phyloP scores from a whole-genome alignment of 1,139 yeast genomes.

The Geotrichum siamense region DNA sequence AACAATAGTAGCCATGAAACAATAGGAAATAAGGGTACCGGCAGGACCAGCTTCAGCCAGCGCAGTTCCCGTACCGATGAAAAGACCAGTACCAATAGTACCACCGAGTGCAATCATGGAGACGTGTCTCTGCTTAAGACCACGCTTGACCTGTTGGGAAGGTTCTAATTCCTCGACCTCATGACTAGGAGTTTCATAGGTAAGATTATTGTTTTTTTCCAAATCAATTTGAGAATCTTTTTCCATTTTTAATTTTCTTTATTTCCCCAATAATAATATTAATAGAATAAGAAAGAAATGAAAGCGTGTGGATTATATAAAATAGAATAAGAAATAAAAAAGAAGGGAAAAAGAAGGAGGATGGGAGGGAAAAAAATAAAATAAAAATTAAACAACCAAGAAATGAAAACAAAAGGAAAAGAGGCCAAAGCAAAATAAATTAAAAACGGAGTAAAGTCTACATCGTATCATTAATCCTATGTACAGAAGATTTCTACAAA shows the following conservation, averaged over 20 bases:
- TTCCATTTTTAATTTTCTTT: no score
- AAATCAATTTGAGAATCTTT: no score
- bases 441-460: no score
- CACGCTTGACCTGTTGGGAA: slow-evolving; percentile 29
- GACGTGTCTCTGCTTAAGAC: slow-evolving; percentile 42
- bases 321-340: not conserved
- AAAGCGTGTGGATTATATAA: not conserved
- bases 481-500: no score
- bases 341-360: not conserved
- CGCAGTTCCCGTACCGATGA: slow-evolving; percentile 63
- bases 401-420: not conserved
- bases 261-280: no score
- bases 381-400: not conserved
- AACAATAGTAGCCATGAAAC: slow-evolving; percentile 45
- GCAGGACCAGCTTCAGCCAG: slow-evolving; percentile 60
- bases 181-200: no score
- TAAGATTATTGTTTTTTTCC: no score
- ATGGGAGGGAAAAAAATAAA: not conserved
- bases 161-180: no score
- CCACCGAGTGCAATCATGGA: slow-evolving; percentile 48
- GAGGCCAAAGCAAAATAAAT: no score
- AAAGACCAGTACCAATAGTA: slow-evolving; percentile 45
- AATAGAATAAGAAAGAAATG: no score
- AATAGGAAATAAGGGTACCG: slow-evolving; percentile 51
- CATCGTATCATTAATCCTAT: no score